These are phyloP conservation scores for Otatea glauca DNA, from an alignment of 176 grass and related monocot species.

Conservation along the genomic window DNA sequence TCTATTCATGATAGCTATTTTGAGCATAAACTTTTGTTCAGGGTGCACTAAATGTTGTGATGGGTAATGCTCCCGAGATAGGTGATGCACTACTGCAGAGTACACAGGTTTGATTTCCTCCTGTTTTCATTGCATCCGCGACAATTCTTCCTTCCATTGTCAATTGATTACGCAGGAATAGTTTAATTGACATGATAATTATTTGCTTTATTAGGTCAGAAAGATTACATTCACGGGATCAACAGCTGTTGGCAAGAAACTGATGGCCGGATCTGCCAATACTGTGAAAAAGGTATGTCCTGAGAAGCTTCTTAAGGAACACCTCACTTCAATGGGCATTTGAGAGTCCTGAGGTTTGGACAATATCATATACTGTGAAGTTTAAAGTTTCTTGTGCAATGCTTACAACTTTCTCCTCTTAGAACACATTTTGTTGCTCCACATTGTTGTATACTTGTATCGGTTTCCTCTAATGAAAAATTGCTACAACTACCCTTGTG, in stretches of 20 bases:
- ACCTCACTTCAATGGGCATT: background rate
- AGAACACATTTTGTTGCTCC: background rate
- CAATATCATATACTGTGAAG: slow-evolving; percentile 1
- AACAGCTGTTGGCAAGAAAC: slow-evolving; percentile 94
- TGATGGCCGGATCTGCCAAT: slow-evolving; percentile 89
- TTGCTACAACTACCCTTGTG: background rate
- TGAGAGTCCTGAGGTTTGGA: background rate
- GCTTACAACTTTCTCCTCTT: slow-evolving; percentile 6
- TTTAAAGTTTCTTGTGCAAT: slow-evolving; percentile 24
- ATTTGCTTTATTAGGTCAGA: slow-evolving; percentile 74
- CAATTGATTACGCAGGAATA: slow-evolving; percentile 23
- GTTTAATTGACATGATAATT: slow-evolving; percentile 42
- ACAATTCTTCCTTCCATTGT: slow-evolving; percentile 3
- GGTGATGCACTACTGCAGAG: slow-evolving; percentile 81
- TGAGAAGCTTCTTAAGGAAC: background rate
- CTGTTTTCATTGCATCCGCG: background rate
- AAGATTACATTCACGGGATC: slow-evolving; percentile 99
- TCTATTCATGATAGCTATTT: slow-evolving; percentile 23
- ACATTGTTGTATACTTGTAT: background rate
- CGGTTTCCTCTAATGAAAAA: background rate
- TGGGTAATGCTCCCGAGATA: slow-evolving; percentile 93
- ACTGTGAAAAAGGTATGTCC: slow-evolving; percentile 88
- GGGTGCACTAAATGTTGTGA: slow-evolving; percentile 87
- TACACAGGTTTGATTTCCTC: slow-evolving; percentile 61
- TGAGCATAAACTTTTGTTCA: slow-evolving; percentile 52